Percentiles rank a stretch among this genome's conserved stretches.
These are phyloP conservation scores for Suillus lakei DNA, from an alignment of 768 basidiomycete genomes.

Conservation along the genomic window DNA sequence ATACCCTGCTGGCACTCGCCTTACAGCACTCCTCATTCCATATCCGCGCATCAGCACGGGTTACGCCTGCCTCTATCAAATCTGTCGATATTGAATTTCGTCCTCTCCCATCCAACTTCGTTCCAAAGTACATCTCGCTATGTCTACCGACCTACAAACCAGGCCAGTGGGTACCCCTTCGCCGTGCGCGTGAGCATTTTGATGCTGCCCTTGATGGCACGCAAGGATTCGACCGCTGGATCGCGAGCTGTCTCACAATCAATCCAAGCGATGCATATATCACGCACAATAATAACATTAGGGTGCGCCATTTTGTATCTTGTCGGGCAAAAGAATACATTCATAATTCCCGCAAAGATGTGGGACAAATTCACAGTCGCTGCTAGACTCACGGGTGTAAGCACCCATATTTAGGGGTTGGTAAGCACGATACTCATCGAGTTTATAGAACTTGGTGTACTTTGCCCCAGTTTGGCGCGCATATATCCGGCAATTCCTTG, in stretches of 20 bases:
- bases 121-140: slow-evolving; percentile 29
- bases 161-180: slow-evolving; percentile 58
- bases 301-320: slow-evolving; percentile 43
- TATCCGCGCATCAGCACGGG: slow-evolving; percentile 47
- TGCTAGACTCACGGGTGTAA: slow-evolving; percentile 53
- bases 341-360: slow-evolving; percentile 49
- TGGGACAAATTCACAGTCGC: slow-evolving; percentile 74
- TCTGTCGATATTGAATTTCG: slow-evolving; percentile 56
- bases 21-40: slow-evolving; percentile 64
- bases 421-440: neutral
- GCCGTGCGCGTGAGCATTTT: slow-evolving; percentile 58
- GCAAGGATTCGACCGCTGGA: slow-evolving; percentile 72
- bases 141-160: slow-evolving; percentile 46
- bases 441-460: slow-evolving; percentile 40
- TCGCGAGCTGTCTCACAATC: slow-evolving; percentile 62
- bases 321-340: neutral
- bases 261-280: slow-evolving; percentile 73
- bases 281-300: slow-evolving; percentile 71
- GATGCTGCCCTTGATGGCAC: slow-evolving; percentile 56
- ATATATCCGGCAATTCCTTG: slow-evolving; percentile 68
- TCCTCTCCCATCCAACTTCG: slow-evolving; percentile 43
- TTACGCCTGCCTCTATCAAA: slow-evolving; percentile 48
- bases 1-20: slow-evolving; percentile 56
- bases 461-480: slow-evolving; percentile 62
- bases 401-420: slow-evolving; percentile 11